A percentile compares a stretch with the other conserved stretches of the same genome.
These are phyloP conservation scores for Blastobotrys indianensis DNA, from an alignment of 1,139 yeast genomes.

Conservation along the genomic window DNA sequence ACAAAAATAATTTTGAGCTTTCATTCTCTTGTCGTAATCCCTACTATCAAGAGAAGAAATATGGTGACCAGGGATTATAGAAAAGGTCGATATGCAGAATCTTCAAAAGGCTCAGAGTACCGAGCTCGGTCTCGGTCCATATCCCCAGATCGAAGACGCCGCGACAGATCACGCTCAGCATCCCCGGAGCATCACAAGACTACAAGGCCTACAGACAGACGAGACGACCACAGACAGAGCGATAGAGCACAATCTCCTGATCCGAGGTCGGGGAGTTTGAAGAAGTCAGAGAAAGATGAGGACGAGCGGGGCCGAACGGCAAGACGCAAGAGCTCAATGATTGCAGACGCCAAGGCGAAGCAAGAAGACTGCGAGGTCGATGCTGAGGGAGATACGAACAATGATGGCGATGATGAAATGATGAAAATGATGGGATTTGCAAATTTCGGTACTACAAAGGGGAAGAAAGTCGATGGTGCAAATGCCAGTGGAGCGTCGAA, in stretches of 20 bases:
- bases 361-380: neutral
- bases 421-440: conserved; percentile 57
- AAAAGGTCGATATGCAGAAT: too few relatives aligned
- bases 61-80: too few relatives aligned
- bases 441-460: conserved; percentile 56
- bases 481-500: conserved; percentile 45
- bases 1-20: too few relatives aligned
- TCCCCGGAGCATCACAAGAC: conserved; percentile 3
- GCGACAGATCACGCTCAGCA: neutral
- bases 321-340: neutral
- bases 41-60: too few relatives aligned
- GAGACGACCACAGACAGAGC: neutral
- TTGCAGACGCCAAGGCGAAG: neutral
- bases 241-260: neutral
- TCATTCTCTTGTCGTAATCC: too few relatives aligned
- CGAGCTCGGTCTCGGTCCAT: conserved; percentile 3
- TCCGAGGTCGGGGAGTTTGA: neutral
- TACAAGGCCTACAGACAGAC: neutral
- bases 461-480: conserved; percentile 43
- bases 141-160: conserved; percentile 2
- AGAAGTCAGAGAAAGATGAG: neutral
- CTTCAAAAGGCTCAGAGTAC: neutral
- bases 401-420: conserved; percentile 30
- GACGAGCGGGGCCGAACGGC: conserved; percentile 2
- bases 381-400: neutral